phyloP scores from a whole-genome alignment of 441 rosid genomes.

The Adansonia madagascariensis region DNA sequence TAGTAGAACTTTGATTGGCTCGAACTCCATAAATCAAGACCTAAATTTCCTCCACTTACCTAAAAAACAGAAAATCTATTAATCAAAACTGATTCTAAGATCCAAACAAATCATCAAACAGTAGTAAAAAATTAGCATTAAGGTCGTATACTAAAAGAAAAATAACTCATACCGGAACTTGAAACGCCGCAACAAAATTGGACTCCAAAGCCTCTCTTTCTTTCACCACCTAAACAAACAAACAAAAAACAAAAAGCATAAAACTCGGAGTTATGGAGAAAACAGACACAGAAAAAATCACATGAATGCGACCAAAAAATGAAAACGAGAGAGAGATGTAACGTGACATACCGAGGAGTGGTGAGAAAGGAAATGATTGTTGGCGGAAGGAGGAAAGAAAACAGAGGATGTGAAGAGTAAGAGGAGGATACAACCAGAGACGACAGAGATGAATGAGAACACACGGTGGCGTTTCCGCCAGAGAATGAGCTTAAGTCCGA shows the following conservation, averaged over 20 bases:
- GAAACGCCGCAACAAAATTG: conserved; percentile 31
- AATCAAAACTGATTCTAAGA: conserved; percentile 15
- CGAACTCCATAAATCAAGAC: conserved; percentile 68
- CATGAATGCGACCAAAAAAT: neutral
- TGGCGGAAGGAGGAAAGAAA: conserved; percentile 40
- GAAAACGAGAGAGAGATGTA: neutral
- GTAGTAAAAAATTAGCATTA: neutral
- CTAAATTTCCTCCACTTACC: conserved; percentile 51
- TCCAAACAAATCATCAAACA: conserved; percentile 2
- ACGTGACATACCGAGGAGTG: conserved; percentile 26
- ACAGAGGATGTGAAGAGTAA: conserved; percentile 47
- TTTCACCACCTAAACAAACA: conserved; percentile 16
- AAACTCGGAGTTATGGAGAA: neutral
- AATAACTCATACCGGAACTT: conserved; percentile 42
- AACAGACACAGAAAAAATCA: neutral
- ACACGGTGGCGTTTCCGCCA: conserved; percentile 53
- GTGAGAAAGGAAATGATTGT: conserved; percentile 28
- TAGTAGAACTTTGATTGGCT: conserved; percentile 55
- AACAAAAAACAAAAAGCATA: neutral
- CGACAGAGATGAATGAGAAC: conserved; percentile 55
- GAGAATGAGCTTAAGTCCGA: conserved; percentile 44
- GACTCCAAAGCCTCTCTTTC: conserved; percentile 28
- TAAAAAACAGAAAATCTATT: conserved; percentile 26
- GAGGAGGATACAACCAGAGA: conserved; percentile 56
- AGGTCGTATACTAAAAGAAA: neutral